Base-by-base conservation (phyloP, 2,329 filamentous ascomycete genomes). In the Parascedosporium putredinis region DNA sequence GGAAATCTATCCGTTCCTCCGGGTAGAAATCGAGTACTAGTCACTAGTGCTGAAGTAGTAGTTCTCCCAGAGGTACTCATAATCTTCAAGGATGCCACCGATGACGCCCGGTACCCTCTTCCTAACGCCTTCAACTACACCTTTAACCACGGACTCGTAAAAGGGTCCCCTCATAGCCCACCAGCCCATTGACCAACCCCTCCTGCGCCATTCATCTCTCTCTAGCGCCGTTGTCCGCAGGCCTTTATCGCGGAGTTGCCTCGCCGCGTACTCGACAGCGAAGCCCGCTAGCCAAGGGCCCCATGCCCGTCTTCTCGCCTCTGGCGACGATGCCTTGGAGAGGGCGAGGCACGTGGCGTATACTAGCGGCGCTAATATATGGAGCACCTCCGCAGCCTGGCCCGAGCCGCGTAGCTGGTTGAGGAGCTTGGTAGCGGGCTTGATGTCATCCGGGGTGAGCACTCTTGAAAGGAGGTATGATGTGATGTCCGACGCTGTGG, bases 81-180 rank as follows among this genome's bases (percentile, higher is more conserved):
- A 98, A 64, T 98, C 93, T 63, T 96, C 89, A 55, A 97, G 67
- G 43, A 98, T 84, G 51, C 86, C 88, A 7, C 83, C 86, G 22
- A 95, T 74, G 62, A 98, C 79, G 56, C 86, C 82, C 44, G 94
- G 78, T 65, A 95, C 74, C 48, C 86, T 82, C 60, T 83, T 84
- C 56, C 81, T 83, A 56, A 95, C 76, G 59, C 82, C 84, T 25
- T 73, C 72, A 6, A 91, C 83, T 12, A 91, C 66, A 4, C 80
- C 78, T 66, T 86, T 87, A 45, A 88, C 95, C 53, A 96, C 75
- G 59, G 89, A 88, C 67, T 97, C 88, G 67, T 98, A 98, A 59
- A 95, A 95, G 2, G 90, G 89, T n/a, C 93, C 91, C 53, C 91
- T 81, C 88, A 98, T 93, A 23, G 78, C 70, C 93, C 93, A 98